Conservation (phyloP, 164 flowering plant genomes). For the Berberis vulgaris region DNA sequence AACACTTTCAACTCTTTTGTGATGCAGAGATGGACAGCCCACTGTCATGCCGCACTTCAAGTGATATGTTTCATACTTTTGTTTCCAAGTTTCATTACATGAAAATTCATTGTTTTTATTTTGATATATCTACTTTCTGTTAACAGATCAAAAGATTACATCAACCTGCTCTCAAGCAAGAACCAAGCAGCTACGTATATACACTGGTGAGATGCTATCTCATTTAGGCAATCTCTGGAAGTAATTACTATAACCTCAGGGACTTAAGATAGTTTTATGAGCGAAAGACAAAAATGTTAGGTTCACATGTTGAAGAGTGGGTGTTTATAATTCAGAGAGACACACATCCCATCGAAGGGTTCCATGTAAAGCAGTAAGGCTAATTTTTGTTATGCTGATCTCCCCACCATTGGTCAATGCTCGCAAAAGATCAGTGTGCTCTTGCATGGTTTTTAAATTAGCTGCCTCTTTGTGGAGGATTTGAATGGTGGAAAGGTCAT, state of each 20-base stretch:
- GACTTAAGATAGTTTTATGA: no score
- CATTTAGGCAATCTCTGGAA: not conserved
- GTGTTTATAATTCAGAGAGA: no score
- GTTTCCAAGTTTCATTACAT: not conserved
- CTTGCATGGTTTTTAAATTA: no score
- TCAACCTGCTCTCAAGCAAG: conserved; percentile 55
- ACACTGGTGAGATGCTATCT: conserved; percentile 38
- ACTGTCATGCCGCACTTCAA: conserved; percentile 1
- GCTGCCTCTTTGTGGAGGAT: no score
- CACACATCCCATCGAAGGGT: no score
- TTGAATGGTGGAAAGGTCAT: no score
- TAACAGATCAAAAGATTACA: conserved; percentile 56
- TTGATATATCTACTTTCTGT: not conserved
- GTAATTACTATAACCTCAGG: not conserved
- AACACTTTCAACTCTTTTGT: not conserved
- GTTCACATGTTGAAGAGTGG: no score
- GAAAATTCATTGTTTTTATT: not conserved
- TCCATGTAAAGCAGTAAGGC: no score
- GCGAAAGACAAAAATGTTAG: no score
- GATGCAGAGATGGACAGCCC: not conserved
- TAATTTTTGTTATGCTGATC: no score
- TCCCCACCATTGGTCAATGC: no score
- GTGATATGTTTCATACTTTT: not conserved
- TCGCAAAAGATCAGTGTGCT: no score
- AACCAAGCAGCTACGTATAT: conserved; percentile 36